These are phyloP conservation scores for Zygosaccharomyces rouxii DNA, from an alignment of 805 yeast genomes.

Conservation along the genomic window DNA sequence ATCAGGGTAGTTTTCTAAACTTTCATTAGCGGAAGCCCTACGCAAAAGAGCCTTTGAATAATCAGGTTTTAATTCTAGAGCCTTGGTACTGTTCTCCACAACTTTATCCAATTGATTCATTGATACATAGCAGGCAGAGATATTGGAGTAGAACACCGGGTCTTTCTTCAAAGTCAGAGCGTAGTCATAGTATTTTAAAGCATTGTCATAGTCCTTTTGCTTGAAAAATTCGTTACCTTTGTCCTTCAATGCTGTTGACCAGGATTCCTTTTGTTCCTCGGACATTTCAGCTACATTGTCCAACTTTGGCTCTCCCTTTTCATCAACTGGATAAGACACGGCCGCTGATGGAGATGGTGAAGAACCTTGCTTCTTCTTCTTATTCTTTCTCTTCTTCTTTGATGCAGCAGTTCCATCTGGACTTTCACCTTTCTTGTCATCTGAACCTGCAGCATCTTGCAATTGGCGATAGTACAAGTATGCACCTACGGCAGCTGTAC, in stretches of 20 bases:
- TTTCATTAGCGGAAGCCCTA: constrained; percentile 90
- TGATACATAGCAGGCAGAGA: constrained; percentile 93
- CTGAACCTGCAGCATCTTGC: constrained; percentile 15
- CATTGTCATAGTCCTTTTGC: constrained; percentile 62
- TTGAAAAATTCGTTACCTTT: constrained; percentile 83
- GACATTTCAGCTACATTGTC: constrained; percentile 43
- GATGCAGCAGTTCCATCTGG: constrained; percentile 21
- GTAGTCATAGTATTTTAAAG: constrained; percentile 70
- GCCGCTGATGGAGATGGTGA: constrained; percentile 15
- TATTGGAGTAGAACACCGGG: constrained; percentile 88
- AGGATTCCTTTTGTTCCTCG: constrained; percentile 50
- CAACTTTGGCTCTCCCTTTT: constrained; percentile 56
- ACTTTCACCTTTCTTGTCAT: constrained; percentile 7
- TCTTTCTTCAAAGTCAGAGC: constrained; percentile 76
- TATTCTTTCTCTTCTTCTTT: constrained; percentile 43
- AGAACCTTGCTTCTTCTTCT: constrained; percentile 34
- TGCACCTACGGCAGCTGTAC: constrained; percentile 61
- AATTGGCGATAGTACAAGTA: constrained; percentile 45
- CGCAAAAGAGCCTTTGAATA: constrained; percentile 88
- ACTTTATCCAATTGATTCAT: constrained; percentile 77
- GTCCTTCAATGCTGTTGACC: constrained; percentile 77
- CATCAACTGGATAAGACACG: constrained; percentile 47
- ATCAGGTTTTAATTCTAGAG: constrained; percentile 80
- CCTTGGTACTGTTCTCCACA: constrained; percentile 80
- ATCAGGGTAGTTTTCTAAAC: constrained; percentile 68